phyloP scores from a whole-genome alignment of 192 early-diverging fungal genomes.

The Rhizophagus clarus region DNA sequence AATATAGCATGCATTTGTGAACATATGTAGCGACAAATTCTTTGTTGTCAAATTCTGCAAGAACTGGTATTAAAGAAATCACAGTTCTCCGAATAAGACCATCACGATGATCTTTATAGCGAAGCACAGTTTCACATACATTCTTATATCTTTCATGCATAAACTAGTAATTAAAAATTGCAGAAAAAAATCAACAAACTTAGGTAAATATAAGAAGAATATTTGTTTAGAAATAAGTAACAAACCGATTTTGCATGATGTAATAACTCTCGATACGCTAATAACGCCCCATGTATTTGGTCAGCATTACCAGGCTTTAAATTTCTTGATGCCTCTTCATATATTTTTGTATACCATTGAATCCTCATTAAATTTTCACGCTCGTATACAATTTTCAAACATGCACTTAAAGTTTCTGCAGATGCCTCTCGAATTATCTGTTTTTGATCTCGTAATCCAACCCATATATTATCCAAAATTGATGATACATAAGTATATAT shows the following conservation, averaged over 20 bases:
- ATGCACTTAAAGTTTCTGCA: constrained; percentile 76
- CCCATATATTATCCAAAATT: constrained; percentile 85
- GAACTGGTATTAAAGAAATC: constrained; percentile 77
- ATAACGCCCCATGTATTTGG: constrained; percentile 81
- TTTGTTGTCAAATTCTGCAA: constrained; percentile 77
- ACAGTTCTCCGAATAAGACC: constrained; percentile 79
- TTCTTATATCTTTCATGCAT: constrained; percentile 80
- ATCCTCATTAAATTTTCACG: constrained; percentile 67
- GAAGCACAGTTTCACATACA: constrained; percentile 75
- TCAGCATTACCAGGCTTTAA: constrained; percentile 73
- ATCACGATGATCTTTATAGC: constrained; percentile 79
- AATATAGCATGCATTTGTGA: constrained; percentile 69
- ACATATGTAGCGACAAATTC: constrained; percentile 75
- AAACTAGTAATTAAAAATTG: constrained; percentile 55
- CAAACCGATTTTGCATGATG: constrained; percentile 77
- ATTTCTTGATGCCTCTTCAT: constrained; percentile 79
- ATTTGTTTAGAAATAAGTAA: neutral
- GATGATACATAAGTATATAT: constrained; percentile 80
- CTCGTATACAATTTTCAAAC: constrained; percentile 75
- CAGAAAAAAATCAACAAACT: neutral
- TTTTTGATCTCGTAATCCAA: constrained; percentile 79
- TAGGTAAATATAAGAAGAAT: neutral
- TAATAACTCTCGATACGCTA: constrained; percentile 81
- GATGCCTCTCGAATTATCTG: constrained; percentile 77
- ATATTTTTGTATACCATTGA: constrained; percentile 77